A percentile compares a stretch with the other conserved stretches of the same genome.
Evolutionary conservation across 768 basidiomycete species (phyloP).

Genomic region (Hygrophoropsis aurantiaca): DNA sequence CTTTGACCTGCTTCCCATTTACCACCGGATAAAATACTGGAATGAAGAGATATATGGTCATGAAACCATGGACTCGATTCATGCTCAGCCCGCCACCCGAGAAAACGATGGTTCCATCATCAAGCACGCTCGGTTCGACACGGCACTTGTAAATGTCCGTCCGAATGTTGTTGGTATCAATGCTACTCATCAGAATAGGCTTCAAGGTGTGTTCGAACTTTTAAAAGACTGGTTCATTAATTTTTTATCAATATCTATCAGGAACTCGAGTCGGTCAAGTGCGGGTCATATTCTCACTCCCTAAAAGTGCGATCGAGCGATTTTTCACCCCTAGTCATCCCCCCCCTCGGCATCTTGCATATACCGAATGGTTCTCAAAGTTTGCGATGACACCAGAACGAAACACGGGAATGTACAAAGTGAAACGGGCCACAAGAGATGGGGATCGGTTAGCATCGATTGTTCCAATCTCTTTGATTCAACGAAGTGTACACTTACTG

Average conservation of each 20-base stretch:
- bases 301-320: slow-evolving; percentile 3
- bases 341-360: slow-evolving; percentile 13
- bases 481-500: slow-evolving; percentile 28
- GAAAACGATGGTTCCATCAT: too few relatives aligned
- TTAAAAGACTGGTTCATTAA: too few relatives aligned
- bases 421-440: slow-evolving; percentile 8
- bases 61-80: slow-evolving; percentile 27
- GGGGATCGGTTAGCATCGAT: slow-evolving; percentile 16
- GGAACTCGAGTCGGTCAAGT: slow-evolving; percentile 9
- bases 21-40: slow-evolving; percentile 17
- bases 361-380: slow-evolving; percentile 15
- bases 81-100: slow-evolving; percentile 23
- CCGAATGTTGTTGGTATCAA: slow-evolving; percentile 5
- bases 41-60: slow-evolving; percentile 1
- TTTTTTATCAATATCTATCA: too few relatives aligned
- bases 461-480: slow-evolving; percentile 22
- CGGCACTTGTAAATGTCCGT: slow-evolving; percentile 21
- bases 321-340: slow-evolving; percentile 16
- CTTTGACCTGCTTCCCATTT: slow-evolving; percentile 15
- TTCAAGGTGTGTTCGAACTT: too few relatives aligned
- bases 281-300: slow-evolving; percentile 5
- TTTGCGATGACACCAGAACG: slow-evolving; percentile 17
- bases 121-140: slow-evolving; percentile 32
- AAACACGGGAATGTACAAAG: slow-evolving; percentile 24
- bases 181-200: slow-evolving; percentile 8